These are phyloP conservation scores for Prunus mume DNA, from an alignment of 306 rosid species.

Conservation along the genomic window DNA sequence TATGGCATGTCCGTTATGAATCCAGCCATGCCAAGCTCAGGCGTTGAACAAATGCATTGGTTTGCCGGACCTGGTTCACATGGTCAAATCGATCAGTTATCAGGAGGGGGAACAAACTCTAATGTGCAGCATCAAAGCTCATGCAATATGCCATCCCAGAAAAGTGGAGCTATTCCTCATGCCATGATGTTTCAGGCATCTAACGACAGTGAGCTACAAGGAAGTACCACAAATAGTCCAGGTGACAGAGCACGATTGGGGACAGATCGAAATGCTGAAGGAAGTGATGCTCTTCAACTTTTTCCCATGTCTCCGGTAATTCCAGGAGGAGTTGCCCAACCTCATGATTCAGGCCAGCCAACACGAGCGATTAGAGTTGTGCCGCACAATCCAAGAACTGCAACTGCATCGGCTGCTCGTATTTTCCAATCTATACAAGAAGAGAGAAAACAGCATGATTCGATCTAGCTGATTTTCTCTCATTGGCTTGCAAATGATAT, in stretches of 20 bases:
- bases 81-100: slow-evolving; percentile 22
- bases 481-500: neutral
- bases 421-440: slow-evolving; percentile 89
- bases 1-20: slow-evolving; percentile 62
- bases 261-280: slow-evolving; percentile 34
- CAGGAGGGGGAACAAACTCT: slow-evolving; percentile 32
- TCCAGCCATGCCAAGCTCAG: slow-evolving; percentile 51
- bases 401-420: slow-evolving; percentile 90
- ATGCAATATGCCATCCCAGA: slow-evolving; percentile 36
- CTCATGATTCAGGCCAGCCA: slow-evolving; percentile 39
- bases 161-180: slow-evolving; percentile 33
- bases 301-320: slow-evolving; percentile 41
- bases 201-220: slow-evolving; percentile 58
- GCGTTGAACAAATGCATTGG: slow-evolving; percentile 53
- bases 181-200: slow-evolving; percentile 34
- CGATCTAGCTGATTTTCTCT: slow-evolving; percentile 6
- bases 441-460: slow-evolving; percentile 69
- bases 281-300: slow-evolving; percentile 51
- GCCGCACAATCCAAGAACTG: slow-evolving; percentile 79
- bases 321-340: slow-evolving; percentile 46
- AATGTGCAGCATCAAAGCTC: slow-evolving; percentile 47
- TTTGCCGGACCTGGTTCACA: slow-evolving; percentile 36
- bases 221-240: slow-evolving; percentile 66
- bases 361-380: slow-evolving; percentile 78
- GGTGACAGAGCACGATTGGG: slow-evolving; percentile 35